Base-by-base conservation (phyloP, 2,329 filamentous ascomycete genomes). In the Diaporthe citrichinensis region DNA sequence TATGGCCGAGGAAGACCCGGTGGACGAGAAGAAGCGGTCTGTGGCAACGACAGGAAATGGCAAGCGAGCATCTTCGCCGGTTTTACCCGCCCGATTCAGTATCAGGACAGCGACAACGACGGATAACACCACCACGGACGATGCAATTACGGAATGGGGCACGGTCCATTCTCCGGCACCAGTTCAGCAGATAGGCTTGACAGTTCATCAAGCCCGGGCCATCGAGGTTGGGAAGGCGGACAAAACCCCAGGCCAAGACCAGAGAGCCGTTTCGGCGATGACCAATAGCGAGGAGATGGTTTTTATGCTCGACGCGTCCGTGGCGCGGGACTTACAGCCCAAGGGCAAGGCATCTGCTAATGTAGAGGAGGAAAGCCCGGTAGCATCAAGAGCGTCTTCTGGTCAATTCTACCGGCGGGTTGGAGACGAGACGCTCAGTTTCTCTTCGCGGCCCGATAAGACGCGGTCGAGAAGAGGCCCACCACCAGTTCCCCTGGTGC, bases 401-500 rank as follows among this genome's bases (percentile, higher is more conserved):
- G 68, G 73, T 39, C 78, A 81, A 53, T 92, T 90, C 87, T 90
- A 92, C 80, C 86, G 85, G 49, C 89, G 91, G 3, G 84, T 92
- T 65, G 91, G 91, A 34, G 89, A 92, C 59, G 84, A 88, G 31
- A 88, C 88, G 73, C 90, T 89, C 31, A 87, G 89, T 2, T 93
- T 93, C 79, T 92, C 91, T 1, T 85, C 86, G 49, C 86, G 90
- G 75, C 86, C 85, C 79, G 82, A 85, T 51, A 85, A 83, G 72
- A 81, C 80, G 7, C 85, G 84, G 53, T 85, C 85, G 28, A 86
- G 89, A 74, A 90, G 89, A 78, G 88, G 88, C 82, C 86, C 89
- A 17, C 90, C 90, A 9, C 91, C 91, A 2, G 85, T 88, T 23
- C 90, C 91, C 4, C 82, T 93, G 28, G 83, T 88, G 39, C 83